Evolutionary conservation across 2,329 filamentous ascomycete genomes (phyloP), one percentile per base, ranked within the genome.

Genomic region (Bipolaris bicolor): DNA sequence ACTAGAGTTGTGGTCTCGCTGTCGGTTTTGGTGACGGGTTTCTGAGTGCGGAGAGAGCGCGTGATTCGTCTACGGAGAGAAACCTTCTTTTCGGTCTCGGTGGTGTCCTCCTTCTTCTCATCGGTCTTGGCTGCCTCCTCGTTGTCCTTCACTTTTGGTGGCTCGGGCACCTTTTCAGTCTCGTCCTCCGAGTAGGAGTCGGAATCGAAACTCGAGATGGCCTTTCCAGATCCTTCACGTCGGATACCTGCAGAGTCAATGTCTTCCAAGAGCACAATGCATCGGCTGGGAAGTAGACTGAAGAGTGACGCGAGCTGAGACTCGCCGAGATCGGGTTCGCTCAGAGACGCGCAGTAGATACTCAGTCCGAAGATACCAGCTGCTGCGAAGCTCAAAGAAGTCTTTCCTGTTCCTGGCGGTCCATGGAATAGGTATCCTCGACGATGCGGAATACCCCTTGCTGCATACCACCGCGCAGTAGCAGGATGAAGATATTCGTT

Each of bases 381-480:
- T 1, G 82, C 65, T 0, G 81, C 79, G 26, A 75, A 72, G 1
- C 64, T 68, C n/a, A 73, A 58, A 0, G 63, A 68, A 1, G 86
- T 90, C 76, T 94, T 95, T 13, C 91, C 90, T 0, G 90, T 93
- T 0, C 91, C 90, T 0, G 90, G 90, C 0, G 91, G 90, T 0
- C 92, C 92, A 62, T 93, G 82, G 15, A 96, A 86, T 0, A 96
- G 83, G 68, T 95, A 96, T 0, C 92, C 92, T 4, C 92, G 84
- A 13, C 92, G 85, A 72, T 96, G 96, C 0, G 92, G 92, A 29
- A 96, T 94, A 0, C 92, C 92, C 6, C 91, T 84, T 64, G 91
- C 89, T 0, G 88, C 83, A 71, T 97, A 96, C 91, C 91, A 96
- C n/a, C 87, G 82, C 1, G 86, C 84, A 0, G 87, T 90, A 0